Percentiles rank a stretch among this genome's conserved stretches.
These are phyloP conservation scores for Phialophora verrucosa DNA, from an alignment of 2,329 filamentous ascomycete species.

Conservation along the genomic window DNA sequence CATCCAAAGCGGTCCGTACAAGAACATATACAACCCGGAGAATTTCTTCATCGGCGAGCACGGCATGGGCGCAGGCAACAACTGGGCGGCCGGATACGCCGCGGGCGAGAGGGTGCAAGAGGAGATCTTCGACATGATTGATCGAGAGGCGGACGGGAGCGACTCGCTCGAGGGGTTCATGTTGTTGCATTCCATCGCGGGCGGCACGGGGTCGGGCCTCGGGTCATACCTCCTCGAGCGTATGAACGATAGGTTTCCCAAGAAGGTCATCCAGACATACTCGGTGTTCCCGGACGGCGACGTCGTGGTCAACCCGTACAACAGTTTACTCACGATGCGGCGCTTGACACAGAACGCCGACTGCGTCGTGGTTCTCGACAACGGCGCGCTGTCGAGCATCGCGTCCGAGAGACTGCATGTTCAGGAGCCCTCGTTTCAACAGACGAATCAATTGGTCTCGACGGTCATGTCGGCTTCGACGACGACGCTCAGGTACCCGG, in stretches of 20 bases:
- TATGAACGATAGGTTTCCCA: conserved; percentile 95
- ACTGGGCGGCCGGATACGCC: conserved; percentile 96
- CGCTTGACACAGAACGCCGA: conserved; percentile 94
- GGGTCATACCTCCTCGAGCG: conserved; percentile 93
- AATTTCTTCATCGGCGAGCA: conserved; percentile 98
- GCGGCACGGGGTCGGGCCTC: conserved; percentile 93
- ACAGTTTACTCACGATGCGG: conserved; percentile 90
- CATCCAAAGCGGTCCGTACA: conserved; percentile 92
- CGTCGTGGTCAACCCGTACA: conserved; percentile 97
- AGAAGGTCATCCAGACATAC: conserved; percentile 99
- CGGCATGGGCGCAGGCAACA: conserved; percentile 92
- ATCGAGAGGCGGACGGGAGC: conserved; percentile 95
- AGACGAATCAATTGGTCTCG: conserved; percentile 95
- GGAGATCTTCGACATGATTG: conserved; percentile 99
- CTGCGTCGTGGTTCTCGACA: conserved; percentile 95
- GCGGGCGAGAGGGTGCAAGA: conserved; percentile 91
- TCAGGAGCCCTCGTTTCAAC: conserved; percentile 92
- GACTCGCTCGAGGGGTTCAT: conserved; percentile 99
- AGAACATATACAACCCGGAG: conserved; percentile 99
- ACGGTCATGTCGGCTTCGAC: conserved; percentile 99
- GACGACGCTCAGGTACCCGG: conserved; percentile 92
- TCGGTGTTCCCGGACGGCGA: conserved; percentile 96
- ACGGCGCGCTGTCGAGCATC: conserved; percentile 90
- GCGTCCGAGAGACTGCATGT: conserved; percentile 93
- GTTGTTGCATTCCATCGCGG: conserved; percentile 97